Evolutionary conservation across 495 filamentous ascomycete genomes (phyloP).

Genomic region (Trypethelium eluteriae): DNA sequence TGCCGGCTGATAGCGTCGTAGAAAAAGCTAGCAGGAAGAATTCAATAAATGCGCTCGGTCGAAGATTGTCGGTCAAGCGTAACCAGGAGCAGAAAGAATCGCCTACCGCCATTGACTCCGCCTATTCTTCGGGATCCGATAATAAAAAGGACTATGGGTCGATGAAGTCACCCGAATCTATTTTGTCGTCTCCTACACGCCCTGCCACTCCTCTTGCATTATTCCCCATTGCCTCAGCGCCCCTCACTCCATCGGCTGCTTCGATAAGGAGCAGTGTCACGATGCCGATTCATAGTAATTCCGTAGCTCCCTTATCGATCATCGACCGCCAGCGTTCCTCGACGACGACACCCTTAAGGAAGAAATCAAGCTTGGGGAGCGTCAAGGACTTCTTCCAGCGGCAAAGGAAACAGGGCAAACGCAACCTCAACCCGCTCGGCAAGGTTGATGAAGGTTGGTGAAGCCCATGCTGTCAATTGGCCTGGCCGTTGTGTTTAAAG

Average conservation of each 20-base stretch:
- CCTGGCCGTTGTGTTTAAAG: no score
- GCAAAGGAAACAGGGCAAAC: neutral
- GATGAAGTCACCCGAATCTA: neutral
- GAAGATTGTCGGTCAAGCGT: conserved; percentile 2
- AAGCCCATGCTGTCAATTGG: neutral
- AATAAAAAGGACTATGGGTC: neutral
- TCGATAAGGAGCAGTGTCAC: conserved; percentile 10
- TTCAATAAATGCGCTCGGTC: neutral
- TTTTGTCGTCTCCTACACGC: conserved; percentile 3
- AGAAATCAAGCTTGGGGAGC: neutral
- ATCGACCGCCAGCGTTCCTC: neutral
- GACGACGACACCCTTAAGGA: neutral
- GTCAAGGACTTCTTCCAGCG: conserved; percentile 10
- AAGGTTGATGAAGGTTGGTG: neutral
- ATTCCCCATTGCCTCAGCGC: conserved; percentile 12
- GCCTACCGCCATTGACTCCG: neutral
- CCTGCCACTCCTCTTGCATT: conserved; percentile 13
- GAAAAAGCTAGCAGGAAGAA: conserved; percentile 3
- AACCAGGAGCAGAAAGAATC: neutral
- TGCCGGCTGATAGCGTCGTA: neutral
- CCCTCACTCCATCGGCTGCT: conserved; percentile 14
- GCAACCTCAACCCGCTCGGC: neutral
- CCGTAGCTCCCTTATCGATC: neutral
- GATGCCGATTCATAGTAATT: neutral
- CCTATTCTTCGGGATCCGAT: conserved; percentile 7